Percentiles rank a stretch among this genome's conserved stretches.
phyloP scores from a whole-genome alignment of 2,329 filamentous ascomycete species.

The Truncatella angustata region DNA sequence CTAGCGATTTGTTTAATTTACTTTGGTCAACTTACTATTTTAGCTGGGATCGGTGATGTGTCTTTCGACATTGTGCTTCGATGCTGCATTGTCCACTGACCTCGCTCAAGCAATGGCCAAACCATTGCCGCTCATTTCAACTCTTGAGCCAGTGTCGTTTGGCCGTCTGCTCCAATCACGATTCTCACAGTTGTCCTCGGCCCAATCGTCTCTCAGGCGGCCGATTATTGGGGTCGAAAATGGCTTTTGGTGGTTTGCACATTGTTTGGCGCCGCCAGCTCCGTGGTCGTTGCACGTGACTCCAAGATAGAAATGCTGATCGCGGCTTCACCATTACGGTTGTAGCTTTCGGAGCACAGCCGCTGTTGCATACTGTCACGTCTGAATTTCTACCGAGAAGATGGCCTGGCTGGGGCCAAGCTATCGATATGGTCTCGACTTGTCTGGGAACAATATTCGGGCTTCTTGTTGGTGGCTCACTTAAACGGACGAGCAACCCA shows the following conservation, averaged over 20 bases:
- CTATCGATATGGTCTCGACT: conserved; percentile 28
- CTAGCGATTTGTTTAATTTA: too few species aligned
- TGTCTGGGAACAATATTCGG: conserved; percentile 29
- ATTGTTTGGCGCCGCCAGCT: conserved; percentile 31
- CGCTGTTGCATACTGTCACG: conserved; percentile 36
- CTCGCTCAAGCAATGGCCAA: too few species aligned
- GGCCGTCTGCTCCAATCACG: conserved; percentile 33
- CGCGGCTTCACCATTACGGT: conserved; percentile 34
- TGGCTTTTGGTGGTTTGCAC: conserved; percentile 37
- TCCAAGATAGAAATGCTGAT: conserved; percentile 34
- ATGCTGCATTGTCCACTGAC: too few species aligned
- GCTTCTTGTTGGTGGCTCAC: conserved; percentile 32
- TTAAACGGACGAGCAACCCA: conserved; percentile 28
- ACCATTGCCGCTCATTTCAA: conserved; percentile 27
- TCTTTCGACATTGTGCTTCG: too few species aligned
- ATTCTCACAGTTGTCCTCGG: conserved; percentile 35
- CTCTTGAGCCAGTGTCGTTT: conserved; percentile 23
- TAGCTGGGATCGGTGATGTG: too few species aligned
- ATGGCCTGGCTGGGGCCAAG: conserved; percentile 34
- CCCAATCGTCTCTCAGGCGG: conserved; percentile 36
- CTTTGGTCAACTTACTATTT: too few species aligned
- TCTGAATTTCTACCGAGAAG: conserved; percentile 39
- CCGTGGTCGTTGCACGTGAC: conserved; percentile 34
- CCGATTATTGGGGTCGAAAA: conserved; percentile 41
- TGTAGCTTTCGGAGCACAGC: conserved; percentile 34